Percentiles rank a stretch among this genome's conserved stretches.
Evolutionary conservation across 1,284 basidiomycete genomes (phyloP).

Genomic region (Ceratobasidium sp.): DNA sequence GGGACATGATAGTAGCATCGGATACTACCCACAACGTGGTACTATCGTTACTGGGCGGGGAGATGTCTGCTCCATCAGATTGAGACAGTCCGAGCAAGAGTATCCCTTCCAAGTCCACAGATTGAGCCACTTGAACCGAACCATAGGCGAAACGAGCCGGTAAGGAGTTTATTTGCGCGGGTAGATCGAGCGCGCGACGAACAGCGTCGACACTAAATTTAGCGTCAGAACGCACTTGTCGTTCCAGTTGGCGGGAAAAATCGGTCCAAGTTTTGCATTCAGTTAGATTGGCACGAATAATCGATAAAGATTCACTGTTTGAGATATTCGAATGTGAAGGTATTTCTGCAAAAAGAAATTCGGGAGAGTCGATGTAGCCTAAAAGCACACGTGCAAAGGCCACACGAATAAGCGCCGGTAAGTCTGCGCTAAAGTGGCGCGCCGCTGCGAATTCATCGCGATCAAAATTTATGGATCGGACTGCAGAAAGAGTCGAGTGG

Average conservation of each 20-base stretch:
- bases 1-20: slow-evolving; percentile 33
- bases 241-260: slow-evolving; percentile 23
- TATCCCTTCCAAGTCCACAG: neutral
- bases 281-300: slow-evolving; percentile 14
- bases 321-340: neutral
- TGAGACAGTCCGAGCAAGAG: slow-evolving; percentile 27
- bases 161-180: slow-evolving; percentile 10
- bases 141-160: slow-evolving; percentile 27
- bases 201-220: neutral
- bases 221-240: neutral
- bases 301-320: neutral
- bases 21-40: slow-evolving; percentile 20
- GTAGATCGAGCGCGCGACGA: slow-evolving; percentile 12
- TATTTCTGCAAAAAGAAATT: slow-evolving; percentile 32
- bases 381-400: slow-evolving; percentile 32
- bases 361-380: slow-evolving; percentile 37
- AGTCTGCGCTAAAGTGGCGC: slow-evolving; percentile 10
- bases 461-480: slow-evolving; percentile 20
- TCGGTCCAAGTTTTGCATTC: slow-evolving; percentile 11
- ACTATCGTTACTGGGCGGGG: neutral
- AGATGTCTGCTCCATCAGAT: neutral
- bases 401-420: slow-evolving; percentile 25
- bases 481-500: slow-evolving; percentile 11
- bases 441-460: neutral
- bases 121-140: neutral